Conservation (phyloP, 768 basidiomycete species). For the Boletus eberwhitei region DNA sequence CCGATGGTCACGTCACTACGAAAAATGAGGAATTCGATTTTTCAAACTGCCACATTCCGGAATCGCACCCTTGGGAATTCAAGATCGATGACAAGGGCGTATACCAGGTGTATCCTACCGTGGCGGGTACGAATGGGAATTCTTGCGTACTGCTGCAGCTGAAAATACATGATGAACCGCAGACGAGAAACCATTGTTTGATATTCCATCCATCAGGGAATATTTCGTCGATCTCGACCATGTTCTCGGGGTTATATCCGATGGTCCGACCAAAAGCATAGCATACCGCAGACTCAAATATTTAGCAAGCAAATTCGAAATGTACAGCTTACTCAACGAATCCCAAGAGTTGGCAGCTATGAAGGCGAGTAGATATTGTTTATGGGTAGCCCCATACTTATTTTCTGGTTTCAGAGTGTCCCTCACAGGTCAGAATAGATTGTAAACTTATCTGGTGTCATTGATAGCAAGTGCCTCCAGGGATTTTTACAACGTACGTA, state of each 20-base stretch:
- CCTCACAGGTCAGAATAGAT: constrained; percentile 27
- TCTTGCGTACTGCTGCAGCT: background rate
- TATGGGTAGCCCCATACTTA: constrained; percentile 3
- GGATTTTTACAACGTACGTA: constrained; percentile 97
- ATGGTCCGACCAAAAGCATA: constrained; percentile 95
- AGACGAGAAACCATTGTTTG: constrained; percentile 59
- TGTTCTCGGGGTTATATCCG: constrained; percentile 84
- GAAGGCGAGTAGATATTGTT: constrained; percentile 59
- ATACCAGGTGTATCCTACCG: constrained; percentile 70
- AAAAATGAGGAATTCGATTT: constrained; percentile 60
- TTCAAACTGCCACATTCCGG: constrained; percentile 72
- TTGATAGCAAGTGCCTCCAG: constrained; percentile 38
- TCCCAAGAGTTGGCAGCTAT: constrained; percentile 92
- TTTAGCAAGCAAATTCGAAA: constrained; percentile 87
- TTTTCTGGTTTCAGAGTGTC: constrained; percentile 21
- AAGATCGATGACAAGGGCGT: constrained; percentile 86
- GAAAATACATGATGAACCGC: constrained; percentile 14
- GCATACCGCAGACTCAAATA: constrained; percentile 91
- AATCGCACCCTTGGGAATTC: constrained; percentile 58
- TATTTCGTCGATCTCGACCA: constrained; percentile 97
- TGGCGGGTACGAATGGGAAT: constrained; percentile 4
- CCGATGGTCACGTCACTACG: constrained; percentile 30
- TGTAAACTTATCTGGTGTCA: background rate
- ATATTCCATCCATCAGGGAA: constrained; percentile 83
- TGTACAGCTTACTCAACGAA: constrained; percentile 91